Conservation (phyloP, 2,329 filamentous ascomycete species). For the Xylaria sp. region DNA sequence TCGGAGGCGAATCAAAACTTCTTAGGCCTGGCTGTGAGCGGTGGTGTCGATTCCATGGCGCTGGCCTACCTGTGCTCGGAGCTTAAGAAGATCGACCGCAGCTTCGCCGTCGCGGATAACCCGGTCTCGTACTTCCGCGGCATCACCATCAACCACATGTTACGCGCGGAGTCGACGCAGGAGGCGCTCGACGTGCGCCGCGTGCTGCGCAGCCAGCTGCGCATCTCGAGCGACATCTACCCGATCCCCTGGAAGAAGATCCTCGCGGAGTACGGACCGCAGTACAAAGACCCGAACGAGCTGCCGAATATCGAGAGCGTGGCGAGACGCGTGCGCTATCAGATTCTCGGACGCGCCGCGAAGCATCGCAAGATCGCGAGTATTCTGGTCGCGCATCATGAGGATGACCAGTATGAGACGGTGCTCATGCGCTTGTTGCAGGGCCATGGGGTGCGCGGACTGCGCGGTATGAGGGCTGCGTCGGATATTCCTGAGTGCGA, state of each 20-base stretch:
- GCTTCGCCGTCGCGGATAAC: conserved; percentile 42
- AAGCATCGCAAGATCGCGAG: conserved; percentile 45
- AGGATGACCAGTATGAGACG: conserved; percentile 88
- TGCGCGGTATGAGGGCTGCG: conserved; percentile 62
- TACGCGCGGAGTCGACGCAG: conserved; percentile 45
- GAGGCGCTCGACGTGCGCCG: conserved; percentile 48
- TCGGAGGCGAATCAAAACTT: background rate
- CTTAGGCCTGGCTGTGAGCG: conserved; percentile 74
- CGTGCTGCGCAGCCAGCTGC: conserved; percentile 36
- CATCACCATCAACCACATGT: conserved; percentile 53
- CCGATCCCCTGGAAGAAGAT: conserved; percentile 47
- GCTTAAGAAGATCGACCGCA: conserved; percentile 33
- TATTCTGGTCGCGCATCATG: conserved; percentile 78
- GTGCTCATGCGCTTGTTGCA: conserved; percentile 70
- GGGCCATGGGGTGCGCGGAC: conserved; percentile 63
- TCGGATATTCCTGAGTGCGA: conserved; percentile 78
- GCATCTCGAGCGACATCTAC: conserved; percentile 28
- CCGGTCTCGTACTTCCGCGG: conserved; percentile 38
- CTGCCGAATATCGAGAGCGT: conserved; percentile 68
- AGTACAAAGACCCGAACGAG: conserved; percentile 33
- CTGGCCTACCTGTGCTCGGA: conserved; percentile 67
- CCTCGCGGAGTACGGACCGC: conserved; percentile 16
- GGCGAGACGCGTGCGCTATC: conserved; percentile 71
- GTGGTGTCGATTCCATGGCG: conserved; percentile 97
- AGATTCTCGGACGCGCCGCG: conserved; percentile 60